Conservation (phyloP, 202 grass and related monocot species). For the Bolboschoenoplectus hybrid region DNA sequence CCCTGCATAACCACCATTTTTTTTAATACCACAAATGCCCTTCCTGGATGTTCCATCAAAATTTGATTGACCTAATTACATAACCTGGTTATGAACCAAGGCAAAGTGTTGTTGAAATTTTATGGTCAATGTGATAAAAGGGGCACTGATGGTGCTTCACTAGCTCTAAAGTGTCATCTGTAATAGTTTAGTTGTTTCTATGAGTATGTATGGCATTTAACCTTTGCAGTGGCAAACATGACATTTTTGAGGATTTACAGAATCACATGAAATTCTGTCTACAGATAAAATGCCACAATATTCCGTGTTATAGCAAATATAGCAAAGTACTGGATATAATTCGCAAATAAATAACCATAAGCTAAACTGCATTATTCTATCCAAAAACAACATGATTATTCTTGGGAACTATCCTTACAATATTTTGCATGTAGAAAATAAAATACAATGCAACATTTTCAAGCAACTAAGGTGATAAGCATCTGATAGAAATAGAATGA, state of each 20-base stretch:
- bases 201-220: neutral
- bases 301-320: neutral
- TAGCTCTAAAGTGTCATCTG: constrained; percentile 1
- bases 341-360: neutral
- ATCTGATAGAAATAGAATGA: neutral
- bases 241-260: neutral
- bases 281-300: neutral
- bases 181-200: neutral
- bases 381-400: neutral
- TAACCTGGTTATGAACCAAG: neutral
- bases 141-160: neutral
- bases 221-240: neutral
- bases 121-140: neutral
- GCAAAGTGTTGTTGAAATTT: neutral
- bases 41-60: neutral
- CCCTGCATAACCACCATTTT: neutral
- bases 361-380: neutral
- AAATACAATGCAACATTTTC: neutral
- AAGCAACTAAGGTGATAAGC: neutral
- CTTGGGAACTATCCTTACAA: neutral
- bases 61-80: neutral
- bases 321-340: neutral
- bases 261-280: neutral
- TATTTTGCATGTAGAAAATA: neutral
- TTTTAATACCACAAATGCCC: neutral